These are phyloP conservation scores for Daldinia decipiens DNA, from an alignment of 495 filamentous ascomycete species.

Conservation along the genomic window DNA sequence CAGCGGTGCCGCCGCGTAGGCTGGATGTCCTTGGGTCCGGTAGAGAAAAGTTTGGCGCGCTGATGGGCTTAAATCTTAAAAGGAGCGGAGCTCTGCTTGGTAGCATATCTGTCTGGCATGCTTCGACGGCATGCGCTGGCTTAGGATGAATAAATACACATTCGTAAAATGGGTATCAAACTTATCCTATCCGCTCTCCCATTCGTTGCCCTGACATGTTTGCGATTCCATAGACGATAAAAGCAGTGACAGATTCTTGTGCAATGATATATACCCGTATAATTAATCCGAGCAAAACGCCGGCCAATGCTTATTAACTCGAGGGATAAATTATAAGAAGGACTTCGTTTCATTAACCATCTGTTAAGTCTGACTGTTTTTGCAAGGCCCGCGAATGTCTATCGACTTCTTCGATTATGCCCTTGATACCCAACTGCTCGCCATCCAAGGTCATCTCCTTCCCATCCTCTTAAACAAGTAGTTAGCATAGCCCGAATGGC, in stretches of 20 bases:
- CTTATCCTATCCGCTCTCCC: background rate
- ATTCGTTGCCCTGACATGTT: background rate
- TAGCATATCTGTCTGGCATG: slow-evolving; percentile 17
- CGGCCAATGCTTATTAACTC: slow-evolving; percentile 41
- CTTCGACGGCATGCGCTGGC: slow-evolving; percentile 15
- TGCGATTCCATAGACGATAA: background rate
- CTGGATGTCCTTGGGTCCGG: slow-evolving; percentile 29
- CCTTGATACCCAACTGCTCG: slow-evolving; percentile 83
- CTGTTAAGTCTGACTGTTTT: slow-evolving; percentile 82
- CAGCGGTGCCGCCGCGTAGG: slow-evolving; percentile 91
- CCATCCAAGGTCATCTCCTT: slow-evolving; percentile 77
- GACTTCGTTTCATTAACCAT: slow-evolving; percentile 50
- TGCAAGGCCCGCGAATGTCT: slow-evolving; percentile 83
- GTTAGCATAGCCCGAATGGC: slow-evolving; percentile 18
- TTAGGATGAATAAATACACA: slow-evolving; percentile 19
- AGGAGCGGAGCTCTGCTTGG: slow-evolving; percentile 21
- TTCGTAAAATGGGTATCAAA: slow-evolving; percentile 1
- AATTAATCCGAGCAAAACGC: slow-evolving; percentile 45
- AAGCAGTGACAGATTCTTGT: background rate
- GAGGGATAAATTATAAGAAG: slow-evolving; percentile 26
- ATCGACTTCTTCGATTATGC: slow-evolving; percentile 88
- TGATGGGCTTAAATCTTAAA: slow-evolving; percentile 18
- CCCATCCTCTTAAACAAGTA: slow-evolving; percentile 74
- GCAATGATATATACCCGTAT: background rate
- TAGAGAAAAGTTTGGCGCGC: slow-evolving; percentile 43